Evolutionary conservation across 768 basidiomycete genomes (phyloP).

Genomic region (Gymnopilus junonius): DNA sequence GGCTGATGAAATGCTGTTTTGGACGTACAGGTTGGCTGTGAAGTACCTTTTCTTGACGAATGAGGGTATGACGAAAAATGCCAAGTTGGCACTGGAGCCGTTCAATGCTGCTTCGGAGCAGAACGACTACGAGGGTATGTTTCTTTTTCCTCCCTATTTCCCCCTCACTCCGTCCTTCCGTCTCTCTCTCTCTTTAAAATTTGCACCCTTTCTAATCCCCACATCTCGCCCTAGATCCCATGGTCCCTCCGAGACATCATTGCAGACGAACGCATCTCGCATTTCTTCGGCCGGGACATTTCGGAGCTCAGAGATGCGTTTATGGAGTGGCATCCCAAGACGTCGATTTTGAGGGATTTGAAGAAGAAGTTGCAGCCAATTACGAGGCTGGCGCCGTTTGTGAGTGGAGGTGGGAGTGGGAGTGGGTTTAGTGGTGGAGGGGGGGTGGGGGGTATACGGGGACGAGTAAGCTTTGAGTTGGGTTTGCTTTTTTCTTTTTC

Average conservation of each 20-base stretch:
- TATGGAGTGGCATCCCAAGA: slow-evolving; percentile 87
- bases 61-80: slow-evolving; percentile 54
- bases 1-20: too few species aligned
- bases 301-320: slow-evolving; percentile 80
- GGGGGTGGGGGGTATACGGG: not conserved
- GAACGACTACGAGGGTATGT: slow-evolving; percentile 90
- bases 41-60: slow-evolving; percentile 88
- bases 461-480: not conserved
- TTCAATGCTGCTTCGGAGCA: slow-evolving; percentile 82
- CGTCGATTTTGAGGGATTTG: slow-evolving; percentile 74
- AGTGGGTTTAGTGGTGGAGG: too few species aligned
- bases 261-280: slow-evolving; percentile 77
- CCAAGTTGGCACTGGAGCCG: slow-evolving; percentile 62
- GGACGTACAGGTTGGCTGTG: slow-evolving; percentile 87
- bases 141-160: not conserved
- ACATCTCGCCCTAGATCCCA: slow-evolving; percentile 59
- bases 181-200: too few species aligned
- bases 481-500: not conserved
- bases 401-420: too few species aligned
- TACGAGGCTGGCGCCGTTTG: not conserved
- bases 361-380: slow-evolving; percentile 84
- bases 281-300: slow-evolving; percentile 82
- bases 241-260: slow-evolving; percentile 92
- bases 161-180: not conserved
- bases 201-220: too few species aligned